A percentile compares a stretch with the other conserved stretches of the same genome.
These are phyloP conservation scores for Apocynum venetum DNA, from an alignment of 257 asterid genomes.

Conservation along the genomic window DNA sequence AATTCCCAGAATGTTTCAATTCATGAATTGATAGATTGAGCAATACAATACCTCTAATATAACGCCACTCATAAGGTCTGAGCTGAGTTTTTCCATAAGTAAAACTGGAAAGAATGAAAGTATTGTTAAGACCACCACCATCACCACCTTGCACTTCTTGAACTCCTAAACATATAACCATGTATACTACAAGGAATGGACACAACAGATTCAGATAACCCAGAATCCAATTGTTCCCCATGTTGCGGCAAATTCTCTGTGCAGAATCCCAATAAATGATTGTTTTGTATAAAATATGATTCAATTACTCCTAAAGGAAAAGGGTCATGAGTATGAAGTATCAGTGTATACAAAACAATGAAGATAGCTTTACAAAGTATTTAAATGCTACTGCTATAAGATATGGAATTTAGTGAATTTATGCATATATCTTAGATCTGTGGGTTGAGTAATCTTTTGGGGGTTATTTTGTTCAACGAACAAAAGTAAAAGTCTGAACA, in stretches of 20 bases:
- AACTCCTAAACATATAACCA: slow-evolving; percentile 16
- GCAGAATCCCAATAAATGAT: background rate
- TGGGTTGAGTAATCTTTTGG: slow-evolving; percentile 23
- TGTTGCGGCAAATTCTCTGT: slow-evolving; percentile 14
- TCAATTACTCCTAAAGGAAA: background rate
- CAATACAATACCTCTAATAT: slow-evolving; percentile 54
- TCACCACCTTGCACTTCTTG: slow-evolving; percentile 23
- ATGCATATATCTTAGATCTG: slow-evolving; percentile 23
- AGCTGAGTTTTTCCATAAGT: slow-evolving; percentile 57
- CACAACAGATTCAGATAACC: slow-evolving; percentile 28
- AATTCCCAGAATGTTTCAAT: slow-evolving; percentile 11
- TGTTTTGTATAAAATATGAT: background rate
- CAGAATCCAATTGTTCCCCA: slow-evolving; percentile 48
- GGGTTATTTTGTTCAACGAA: background rate
- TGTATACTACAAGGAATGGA: slow-evolving; percentile 23
- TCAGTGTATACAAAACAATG: background rate
- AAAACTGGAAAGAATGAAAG: slow-evolving; percentile 70
- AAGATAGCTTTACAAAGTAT: background rate
- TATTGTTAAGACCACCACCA: slow-evolving; percentile 24
- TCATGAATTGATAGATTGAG: slow-evolving; percentile 7
- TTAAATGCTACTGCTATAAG: background rate
- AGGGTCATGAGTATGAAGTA: background rate
- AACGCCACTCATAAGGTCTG: slow-evolving; percentile 82
- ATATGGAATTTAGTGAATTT: slow-evolving; percentile 20
- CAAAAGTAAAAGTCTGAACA: background rate